A percentile compares a stretch with the other conserved stretches of the same genome.
These are phyloP conservation scores for Vitis labrusca DNA, from an alignment of 164 flowering plant genomes.

Conservation along the genomic window DNA sequence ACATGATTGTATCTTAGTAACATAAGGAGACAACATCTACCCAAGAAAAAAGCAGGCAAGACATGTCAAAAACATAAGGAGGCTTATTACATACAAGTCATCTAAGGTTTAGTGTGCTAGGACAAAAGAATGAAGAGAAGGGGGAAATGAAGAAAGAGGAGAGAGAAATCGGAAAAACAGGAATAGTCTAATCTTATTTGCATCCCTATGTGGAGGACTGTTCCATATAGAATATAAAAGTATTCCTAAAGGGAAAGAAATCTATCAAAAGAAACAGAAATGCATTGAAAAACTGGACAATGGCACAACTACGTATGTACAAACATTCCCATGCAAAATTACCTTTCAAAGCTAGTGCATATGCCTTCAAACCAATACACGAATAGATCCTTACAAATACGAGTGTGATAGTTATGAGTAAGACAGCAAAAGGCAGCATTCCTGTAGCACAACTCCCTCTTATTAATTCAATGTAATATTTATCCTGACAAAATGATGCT, in stretches of 20 bases:
- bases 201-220: no score
- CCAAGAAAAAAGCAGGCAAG: no score
- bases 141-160: no score
- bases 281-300: not conserved
- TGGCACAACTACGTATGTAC: not conserved
- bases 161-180: no score
- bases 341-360: constrained; percentile 79
- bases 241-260: not conserved
- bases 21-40: no score
- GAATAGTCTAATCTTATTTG: no score
- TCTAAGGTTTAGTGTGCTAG: no score
- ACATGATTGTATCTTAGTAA: no score
- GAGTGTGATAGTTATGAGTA: constrained; percentile 47
- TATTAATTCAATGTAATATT: constrained; percentile 1
- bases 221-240: not conserved
- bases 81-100: no score
- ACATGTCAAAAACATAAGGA: no score
- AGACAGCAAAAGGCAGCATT: constrained; percentile 74
- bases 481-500: not conserved
- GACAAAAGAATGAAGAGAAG: no score
- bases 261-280: constrained; percentile 1
- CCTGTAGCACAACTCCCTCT: constrained; percentile 41
- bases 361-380: constrained; percentile 79
- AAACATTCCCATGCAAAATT: constrained; percentile 5
- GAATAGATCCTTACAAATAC: constrained; percentile 50